Evolutionary conservation across 1,284 basidiomycete genomes (phyloP).

Genomic region (Microbotryum saponariae): DNA sequence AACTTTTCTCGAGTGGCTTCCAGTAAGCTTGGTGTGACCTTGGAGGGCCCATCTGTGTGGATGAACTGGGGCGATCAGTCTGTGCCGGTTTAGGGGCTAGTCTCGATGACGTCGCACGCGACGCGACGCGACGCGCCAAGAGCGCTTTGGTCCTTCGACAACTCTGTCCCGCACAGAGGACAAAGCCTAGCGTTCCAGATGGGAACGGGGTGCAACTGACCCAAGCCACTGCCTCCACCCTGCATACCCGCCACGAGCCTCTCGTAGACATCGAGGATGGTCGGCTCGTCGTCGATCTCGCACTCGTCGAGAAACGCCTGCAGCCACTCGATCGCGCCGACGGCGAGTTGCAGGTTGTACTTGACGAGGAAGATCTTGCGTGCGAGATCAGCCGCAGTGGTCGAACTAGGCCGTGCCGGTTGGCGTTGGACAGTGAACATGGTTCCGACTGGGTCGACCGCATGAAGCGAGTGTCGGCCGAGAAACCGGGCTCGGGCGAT

Average conservation of each 20-base stretch:
- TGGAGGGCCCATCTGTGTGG: constrained; percentile 25
- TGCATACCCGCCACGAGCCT: constrained; percentile 20
- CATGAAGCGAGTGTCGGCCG: no score
- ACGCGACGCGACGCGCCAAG: no score
- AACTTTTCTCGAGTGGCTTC: constrained; percentile 73
- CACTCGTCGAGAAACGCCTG: constrained; percentile 11
- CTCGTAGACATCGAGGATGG: constrained; percentile 19
- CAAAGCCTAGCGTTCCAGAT: not conserved
- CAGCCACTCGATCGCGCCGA: constrained; percentile 25
- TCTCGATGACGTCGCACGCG: no score
- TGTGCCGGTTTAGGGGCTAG: not conserved
- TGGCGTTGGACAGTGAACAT: no score
- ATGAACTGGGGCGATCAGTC: not conserved
- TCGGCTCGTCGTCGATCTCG: constrained; percentile 17
- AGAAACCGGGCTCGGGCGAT: no score
- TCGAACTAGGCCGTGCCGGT: not conserved
- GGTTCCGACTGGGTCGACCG: no score
- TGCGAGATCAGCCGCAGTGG: constrained; percentile 8
- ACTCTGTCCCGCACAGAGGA: no score
- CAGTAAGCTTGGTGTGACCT: constrained; percentile 58
- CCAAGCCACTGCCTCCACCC: constrained; percentile 22
- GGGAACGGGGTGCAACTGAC: not conserved
- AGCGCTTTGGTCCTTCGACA: no score
- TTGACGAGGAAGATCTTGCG: constrained; percentile 28
- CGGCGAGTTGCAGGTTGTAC: constrained; percentile 26